Base-by-base conservation (phyloP, 1,284 basidiomycete species). In the Tilletia horrida region DNA sequence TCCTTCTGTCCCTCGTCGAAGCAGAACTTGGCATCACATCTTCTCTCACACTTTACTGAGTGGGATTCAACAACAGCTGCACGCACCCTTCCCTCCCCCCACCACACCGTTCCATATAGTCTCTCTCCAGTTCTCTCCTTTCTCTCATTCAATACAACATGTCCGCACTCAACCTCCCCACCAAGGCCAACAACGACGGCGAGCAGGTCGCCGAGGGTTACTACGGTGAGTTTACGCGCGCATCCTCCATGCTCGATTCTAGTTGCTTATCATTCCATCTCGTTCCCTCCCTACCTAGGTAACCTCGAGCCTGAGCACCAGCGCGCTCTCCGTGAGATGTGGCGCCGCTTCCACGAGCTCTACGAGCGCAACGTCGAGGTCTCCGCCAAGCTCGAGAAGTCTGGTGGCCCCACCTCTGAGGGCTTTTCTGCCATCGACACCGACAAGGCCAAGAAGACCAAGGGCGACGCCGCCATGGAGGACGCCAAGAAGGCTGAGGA, bases 391-490 rank as follows among this genome's bases (percentile, higher is more conserved):
- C 69, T 81, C 29, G 72, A 75, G 27, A 47, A 43, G 21, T 57
- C 68, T 13, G 80, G 80, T 48, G 66, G 66, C 55, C 62, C 66
- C 40, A 18, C 40, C 14, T 7, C 8, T 31, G 31, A 48, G 63
- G 79, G 78, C 16, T 71, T 70, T 27, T 43, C 66, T 8, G 67
- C 66, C 1, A 70, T 52, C 25, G 66, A 74, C 65, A 69, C 66
- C 21, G 73, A 75, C 65, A 68, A 72, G n/a, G 70, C 74, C 61
- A 71, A 71, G 59, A 78, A 79, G 55, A 77, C 77, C 66, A 78
- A 77, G 69, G 77, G 75, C 59, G 77, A 79, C 70, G 74, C 75
- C 64, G 77, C 78, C 65, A 79, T 78, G 67, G 78, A 79, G 65
- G 80, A 78, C 64, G 76, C 76, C 50, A 78, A 77, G 67, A 71